Evolutionary conservation across 495 filamentous ascomycete species (phyloP), one percentile per base, ranked within the genome.

Genomic region (Penicillium maclennaniae): DNA sequence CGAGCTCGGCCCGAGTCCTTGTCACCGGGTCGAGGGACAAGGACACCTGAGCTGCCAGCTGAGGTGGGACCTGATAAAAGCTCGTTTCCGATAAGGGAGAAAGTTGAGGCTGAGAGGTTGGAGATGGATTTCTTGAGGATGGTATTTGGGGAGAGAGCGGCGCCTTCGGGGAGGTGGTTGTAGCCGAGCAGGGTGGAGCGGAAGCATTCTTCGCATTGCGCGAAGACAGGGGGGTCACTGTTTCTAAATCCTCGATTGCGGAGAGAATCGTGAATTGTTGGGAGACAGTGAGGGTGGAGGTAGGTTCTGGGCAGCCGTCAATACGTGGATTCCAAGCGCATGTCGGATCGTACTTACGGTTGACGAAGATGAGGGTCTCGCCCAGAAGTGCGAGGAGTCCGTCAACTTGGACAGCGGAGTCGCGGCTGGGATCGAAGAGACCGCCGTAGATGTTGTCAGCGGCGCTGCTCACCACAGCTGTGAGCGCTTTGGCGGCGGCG

Each of bases 361-460:
- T 65, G 36, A 91, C 75, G 56, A 96, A 91, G 1, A 87, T 78
- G 16, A 90, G 75, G 0, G 85, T 84, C 69, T 97, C 92, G 37
- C 91, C 91, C 4, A 97, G 75, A 37, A 97, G 75, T 47, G 86
- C 79, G n/a, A 96, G 74, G 38, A 96, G 67, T 44, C 88, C 88
- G 57, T 96, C 91, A 42, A 96, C 88, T 51, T 85, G 86, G 20
- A 96, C 86, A 15, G 93, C 87, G 1, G 87, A 83, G 55, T 87
- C 87, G 16, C 87, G 80, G 23, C 80, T 74, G 28, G 86, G 85
- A 63, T 96, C 91, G 61, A 87, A 92, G 1, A 96, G 75, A 15
- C 92, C 91, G 45, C 91, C 92, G 50, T 87, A 85, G 61, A 97
- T 95, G 59, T 87, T 91, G 66, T 95, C 89, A 42, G 85, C 84